phyloP scores from a whole-genome alignment of 2,329 filamentous ascomycete species.

The Penicillium sp. region DNA sequence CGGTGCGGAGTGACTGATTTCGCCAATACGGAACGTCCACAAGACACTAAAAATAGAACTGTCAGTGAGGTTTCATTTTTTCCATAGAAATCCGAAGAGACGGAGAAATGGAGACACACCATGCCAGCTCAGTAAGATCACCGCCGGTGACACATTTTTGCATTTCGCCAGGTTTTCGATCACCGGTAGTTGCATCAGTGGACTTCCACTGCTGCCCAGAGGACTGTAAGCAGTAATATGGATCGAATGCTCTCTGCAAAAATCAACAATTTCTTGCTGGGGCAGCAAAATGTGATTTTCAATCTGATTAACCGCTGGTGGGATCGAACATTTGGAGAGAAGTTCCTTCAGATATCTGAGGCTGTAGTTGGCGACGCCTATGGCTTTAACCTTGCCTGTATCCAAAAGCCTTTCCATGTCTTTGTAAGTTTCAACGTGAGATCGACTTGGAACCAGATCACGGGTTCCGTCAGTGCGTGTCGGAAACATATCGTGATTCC shows the following conservation, averaged over 20 bases:
- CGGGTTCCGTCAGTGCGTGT: constrained; percentile 73
- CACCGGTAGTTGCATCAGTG: constrained; percentile 47
- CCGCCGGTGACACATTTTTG: constrained; percentile 44
- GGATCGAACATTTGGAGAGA: constrained; percentile 60
- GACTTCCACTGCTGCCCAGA: constrained; percentile 48
- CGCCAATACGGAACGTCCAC: constrained; percentile 46
- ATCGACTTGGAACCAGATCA: constrained; percentile 71
- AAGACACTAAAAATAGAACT: constrained; percentile 39
- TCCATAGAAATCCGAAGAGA: too few species aligned
- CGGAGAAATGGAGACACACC: too few species aligned
- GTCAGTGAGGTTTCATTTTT: too few species aligned
- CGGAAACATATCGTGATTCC: constrained; percentile 62
- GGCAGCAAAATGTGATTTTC: constrained; percentile 75
- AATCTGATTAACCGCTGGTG: constrained; percentile 77
- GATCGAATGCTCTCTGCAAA: constrained; percentile 56
- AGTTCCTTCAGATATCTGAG: constrained; percentile 59
- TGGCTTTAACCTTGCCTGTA: constrained; percentile 59
- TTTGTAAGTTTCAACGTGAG: constrained; percentile 77
- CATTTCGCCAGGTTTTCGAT: constrained; percentile 46
- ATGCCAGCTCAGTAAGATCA: constrained; percentile 51
- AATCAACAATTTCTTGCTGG: constrained; percentile 57
- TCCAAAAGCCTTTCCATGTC: constrained; percentile 64
- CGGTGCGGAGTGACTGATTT: constrained; percentile 49
- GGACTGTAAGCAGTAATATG: constrained; percentile 58
- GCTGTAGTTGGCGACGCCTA: constrained; percentile 65